phyloP scores from a whole-genome alignment of 352 stramenopile species.

The Phytophthora ohioensis region DNA sequence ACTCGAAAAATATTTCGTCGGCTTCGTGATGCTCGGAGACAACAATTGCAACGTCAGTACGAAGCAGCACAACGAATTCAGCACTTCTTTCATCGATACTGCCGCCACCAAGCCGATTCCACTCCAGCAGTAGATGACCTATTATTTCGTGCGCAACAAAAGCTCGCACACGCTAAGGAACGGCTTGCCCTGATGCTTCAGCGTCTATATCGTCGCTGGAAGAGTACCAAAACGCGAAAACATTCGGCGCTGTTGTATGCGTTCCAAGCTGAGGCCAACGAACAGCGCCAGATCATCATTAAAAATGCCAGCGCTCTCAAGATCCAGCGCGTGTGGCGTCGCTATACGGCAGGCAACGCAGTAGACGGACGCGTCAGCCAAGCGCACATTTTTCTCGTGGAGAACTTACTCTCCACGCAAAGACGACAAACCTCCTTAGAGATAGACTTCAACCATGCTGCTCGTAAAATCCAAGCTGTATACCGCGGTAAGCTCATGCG shows the following conservation, averaged over 20 bases:
- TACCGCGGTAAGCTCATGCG: constrained; percentile 62
- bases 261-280: constrained; percentile 17
- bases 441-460: constrained; percentile 41
- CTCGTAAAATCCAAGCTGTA: constrained; percentile 61
- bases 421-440: constrained; percentile 28
- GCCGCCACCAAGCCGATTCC: not conserved
- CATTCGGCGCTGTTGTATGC: constrained; percentile 13
- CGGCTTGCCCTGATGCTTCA: constrained; percentile 59
- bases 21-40: constrained; percentile 28
- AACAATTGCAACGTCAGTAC: constrained; percentile 9
- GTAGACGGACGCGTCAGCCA: constrained; percentile 16
- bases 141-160: constrained; percentile 50
- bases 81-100: constrained; percentile 31
- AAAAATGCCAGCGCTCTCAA: constrained; percentile 24
- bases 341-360: constrained; percentile 28
- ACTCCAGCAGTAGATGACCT: constrained; percentile 34
- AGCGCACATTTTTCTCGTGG: constrained; percentile 54
- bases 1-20: constrained; percentile 39
- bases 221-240: constrained; percentile 11
- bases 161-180: constrained; percentile 40
- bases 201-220: constrained; percentile 45
- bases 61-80: constrained; percentile 44
- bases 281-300: constrained; percentile 17
- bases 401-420: constrained; percentile 50
- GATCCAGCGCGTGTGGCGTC: constrained; percentile 59